A percentile compares a stretch with the other conserved stretches of the same genome.
These are phyloP conservation scores for Hypoxylon fuscum DNA, from an alignment of 495 filamentous ascomycete species.

Conservation along the genomic window DNA sequence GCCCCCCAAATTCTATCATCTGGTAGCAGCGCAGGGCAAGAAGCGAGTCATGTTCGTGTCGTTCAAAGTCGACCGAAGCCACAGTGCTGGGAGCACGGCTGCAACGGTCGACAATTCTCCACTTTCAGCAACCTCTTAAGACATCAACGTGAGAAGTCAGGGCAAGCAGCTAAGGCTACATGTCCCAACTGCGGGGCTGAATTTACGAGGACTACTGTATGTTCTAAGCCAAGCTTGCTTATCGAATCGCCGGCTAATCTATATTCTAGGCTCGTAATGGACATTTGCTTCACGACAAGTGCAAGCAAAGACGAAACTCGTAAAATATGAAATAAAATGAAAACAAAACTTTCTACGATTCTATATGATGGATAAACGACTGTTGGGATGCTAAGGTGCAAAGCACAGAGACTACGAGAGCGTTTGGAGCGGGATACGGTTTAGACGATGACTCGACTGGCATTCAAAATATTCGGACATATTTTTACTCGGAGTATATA, in stretches of 20 bases:
- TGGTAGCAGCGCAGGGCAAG: conserved; percentile 41
- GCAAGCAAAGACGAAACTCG: conserved; percentile 69
- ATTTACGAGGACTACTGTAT: conserved; percentile 82
- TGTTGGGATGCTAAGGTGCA: conserved; percentile 19
- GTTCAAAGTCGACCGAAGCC: conserved; percentile 83
- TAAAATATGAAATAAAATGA: conserved; percentile 27
- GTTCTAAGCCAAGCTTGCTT: background rate
- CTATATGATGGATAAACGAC: conserved; percentile 28
- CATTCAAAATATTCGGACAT: conserved; percentile 39
- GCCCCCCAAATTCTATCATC: conserved; percentile 40
- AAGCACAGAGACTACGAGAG: conserved; percentile 21
- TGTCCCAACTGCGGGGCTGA: conserved; percentile 90
- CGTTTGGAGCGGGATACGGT: conserved; percentile 26
- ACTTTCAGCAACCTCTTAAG: conserved; percentile 94
- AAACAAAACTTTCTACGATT: conserved; percentile 22
- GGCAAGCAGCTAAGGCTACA: conserved; percentile 83
- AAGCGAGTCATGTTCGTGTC: conserved; percentile 67
- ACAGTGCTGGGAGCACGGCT: conserved; percentile 95
- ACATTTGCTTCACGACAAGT: conserved; percentile 88
- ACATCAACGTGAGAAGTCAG: conserved; percentile 94
- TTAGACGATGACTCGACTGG: conserved; percentile 35
- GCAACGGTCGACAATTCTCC: conserved; percentile 92
- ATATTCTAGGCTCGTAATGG: conserved; percentile 74
- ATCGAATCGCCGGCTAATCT: conserved; percentile 11
- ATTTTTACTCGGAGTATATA: conserved; percentile 37